Base-by-base conservation (phyloP, 1,284 basidiomycete genomes). In the Farysia itapuensis region DNA sequence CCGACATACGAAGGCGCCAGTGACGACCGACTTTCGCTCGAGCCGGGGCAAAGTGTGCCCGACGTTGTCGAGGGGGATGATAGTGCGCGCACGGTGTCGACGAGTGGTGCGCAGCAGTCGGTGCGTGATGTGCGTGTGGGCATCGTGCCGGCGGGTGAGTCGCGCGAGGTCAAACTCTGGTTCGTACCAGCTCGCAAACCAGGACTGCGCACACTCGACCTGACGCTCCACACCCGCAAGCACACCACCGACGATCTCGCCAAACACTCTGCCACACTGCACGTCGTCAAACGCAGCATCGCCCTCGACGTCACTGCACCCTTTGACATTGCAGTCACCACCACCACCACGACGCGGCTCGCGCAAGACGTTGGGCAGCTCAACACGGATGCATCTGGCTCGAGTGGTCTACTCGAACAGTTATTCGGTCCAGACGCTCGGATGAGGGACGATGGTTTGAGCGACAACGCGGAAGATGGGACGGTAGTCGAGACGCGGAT, bases 1-100 rank as follows among this genome's bases (percentile, higher is more conserved):
- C 49, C 56, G 14, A 37, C 41, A 29, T 65, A 53, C 33, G 56
- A 60, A 12, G 50, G 54, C 2, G n/a, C n/a, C n/a, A n/a, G n/a
- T n/a, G n/a, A n/a, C n/a, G n/a, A n/a, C n/a, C n/a, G n/a, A n/a
- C n/a, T n/a, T n/a, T n/a, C n/a, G n/a, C n/a, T n/a, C n/a, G n/a
- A n/a, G n/a, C n/a, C n/a, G n/a, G n/a, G n/a, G n/a, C n/a, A n/a
- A n/a, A n/a, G n/a, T n/a, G 40, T 50, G 5, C 21, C 4, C 6
- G 57, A 60, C 12, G 30, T 57, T 39, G 3, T 50, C 0, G 47
- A 39, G 8, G 20, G 32, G 3, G 11, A 15, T 11, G n/a, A n/a
- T n/a, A n/a, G n/a, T n/a, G n/a, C n/a, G n/a, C n/a, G n/a, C n/a
- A 23, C 32, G 14, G 26, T 57, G 12, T 15, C 39, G 12, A 41